Evolutionary conservation across 352 stramenopile species (phyloP).

Genomic region (Pelagophyceae sp.): DNA sequence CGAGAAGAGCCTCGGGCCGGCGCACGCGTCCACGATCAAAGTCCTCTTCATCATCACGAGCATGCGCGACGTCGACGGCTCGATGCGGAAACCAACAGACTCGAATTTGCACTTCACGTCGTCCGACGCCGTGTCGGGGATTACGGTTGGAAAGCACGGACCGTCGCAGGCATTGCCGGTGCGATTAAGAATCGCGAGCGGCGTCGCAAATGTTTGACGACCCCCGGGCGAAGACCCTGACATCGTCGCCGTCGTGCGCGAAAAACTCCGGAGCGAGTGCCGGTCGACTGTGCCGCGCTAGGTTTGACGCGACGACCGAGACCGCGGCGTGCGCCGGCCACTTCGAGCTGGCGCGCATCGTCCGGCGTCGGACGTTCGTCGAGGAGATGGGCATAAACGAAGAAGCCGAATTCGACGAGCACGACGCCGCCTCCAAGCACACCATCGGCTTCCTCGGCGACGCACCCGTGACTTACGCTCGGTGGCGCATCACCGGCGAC

Average conservation of each 20-base stretch:
- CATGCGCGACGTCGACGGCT: constrained; percentile 6
- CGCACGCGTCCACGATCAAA: background rate
- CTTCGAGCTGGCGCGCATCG: background rate
- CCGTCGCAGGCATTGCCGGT: no score
- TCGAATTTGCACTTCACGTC: constrained; percentile 1
- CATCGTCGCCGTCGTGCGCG: no score
- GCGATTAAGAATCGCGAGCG: constrained; percentile 3
- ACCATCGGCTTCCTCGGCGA: background rate
- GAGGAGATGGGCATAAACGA: background rate
- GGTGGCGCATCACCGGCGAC: background rate
- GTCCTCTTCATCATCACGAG: constrained; percentile 11
- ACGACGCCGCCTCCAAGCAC: background rate
- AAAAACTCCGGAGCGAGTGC: no score
- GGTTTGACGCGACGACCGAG: no score
- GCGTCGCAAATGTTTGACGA: no score
- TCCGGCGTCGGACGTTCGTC: background rate
- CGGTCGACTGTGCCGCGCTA: no score
- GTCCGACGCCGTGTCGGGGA: no score
- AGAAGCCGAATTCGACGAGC: background rate
- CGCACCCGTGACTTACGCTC: constrained; percentile 1
- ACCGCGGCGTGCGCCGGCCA: no score
- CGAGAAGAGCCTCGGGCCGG: constrained; percentile 7
- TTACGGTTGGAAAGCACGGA: no score
- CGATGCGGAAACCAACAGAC: background rate
- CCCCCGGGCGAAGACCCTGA: no score